Evolutionary conservation across 371 early-diverging fungal species (phyloP).

Genomic region (Mucor sp.): DNA sequence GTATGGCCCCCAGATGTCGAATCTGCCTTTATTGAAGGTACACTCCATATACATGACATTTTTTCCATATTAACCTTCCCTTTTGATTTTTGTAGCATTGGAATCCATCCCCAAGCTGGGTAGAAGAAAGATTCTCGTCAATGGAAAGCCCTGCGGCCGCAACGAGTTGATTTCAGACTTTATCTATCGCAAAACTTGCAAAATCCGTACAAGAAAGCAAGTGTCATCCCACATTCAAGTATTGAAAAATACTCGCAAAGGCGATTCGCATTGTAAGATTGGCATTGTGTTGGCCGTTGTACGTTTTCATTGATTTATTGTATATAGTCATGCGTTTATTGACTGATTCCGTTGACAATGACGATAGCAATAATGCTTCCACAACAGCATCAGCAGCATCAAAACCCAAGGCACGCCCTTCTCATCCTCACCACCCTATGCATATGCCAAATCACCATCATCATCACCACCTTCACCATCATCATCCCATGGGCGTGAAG

Average conservation of each 20-base stretch:
- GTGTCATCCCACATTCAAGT: slow-evolving; percentile 85
- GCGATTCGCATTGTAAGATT: slow-evolving; percentile 49
- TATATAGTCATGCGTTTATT: slow-evolving; percentile 49
- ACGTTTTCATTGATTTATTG: background rate
- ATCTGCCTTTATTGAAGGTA: slow-evolving; percentile 68
- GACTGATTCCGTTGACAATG: slow-evolving; percentile 46
- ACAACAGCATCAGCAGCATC: background rate
- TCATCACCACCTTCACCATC: background rate
- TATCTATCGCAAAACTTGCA: slow-evolving; percentile 67
- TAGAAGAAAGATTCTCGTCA: slow-evolving; percentile 54
- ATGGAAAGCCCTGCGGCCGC: slow-evolving; percentile 65
- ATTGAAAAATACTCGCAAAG: slow-evolving; percentile 72
- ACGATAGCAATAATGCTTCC: slow-evolving; percentile 4
- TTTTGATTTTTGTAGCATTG: slow-evolving; percentile 1
- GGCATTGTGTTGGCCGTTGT: background rate
- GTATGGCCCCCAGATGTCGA: slow-evolving; percentile 71
- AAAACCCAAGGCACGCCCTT: background rate
- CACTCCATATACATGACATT: background rate
- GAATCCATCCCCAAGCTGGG: slow-evolving; percentile 30
- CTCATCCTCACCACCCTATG: background rate
- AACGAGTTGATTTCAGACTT: slow-evolving; percentile 80
- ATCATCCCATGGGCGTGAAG: background rate
- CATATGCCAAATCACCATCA: slow-evolving; percentile 1
- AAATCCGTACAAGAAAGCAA: slow-evolving; percentile 73
- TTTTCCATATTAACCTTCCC: background rate